phyloP scores from a whole-genome alignment of 1,284 basidiomycete genomes.

The Sanguinoderma infundibulare region DNA sequence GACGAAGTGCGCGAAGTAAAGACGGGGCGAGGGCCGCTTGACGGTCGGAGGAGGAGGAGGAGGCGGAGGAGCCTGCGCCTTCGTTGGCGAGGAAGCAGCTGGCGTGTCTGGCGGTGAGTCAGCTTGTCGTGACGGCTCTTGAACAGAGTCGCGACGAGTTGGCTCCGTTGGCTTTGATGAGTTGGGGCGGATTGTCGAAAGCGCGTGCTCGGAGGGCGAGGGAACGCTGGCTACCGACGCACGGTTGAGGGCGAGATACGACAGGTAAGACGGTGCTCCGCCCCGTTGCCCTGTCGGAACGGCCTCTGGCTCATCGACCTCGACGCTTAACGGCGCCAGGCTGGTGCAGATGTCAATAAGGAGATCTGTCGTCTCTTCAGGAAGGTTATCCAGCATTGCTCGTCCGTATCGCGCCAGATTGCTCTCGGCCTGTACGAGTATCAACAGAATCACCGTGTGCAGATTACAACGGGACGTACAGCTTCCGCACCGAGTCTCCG shows the following conservation, averaged over 20 bases:
- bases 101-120: conserved; percentile 36
- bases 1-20: conserved; percentile 95
- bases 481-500: conserved; percentile 77
- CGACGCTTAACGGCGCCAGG: conserved; percentile 50
- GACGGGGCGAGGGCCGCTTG: conserved; percentile 78
- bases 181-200: conserved; percentile 50
- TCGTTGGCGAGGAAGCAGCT: conserved; percentile 24
- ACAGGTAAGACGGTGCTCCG: conserved; percentile 68
- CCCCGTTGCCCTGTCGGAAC: conserved; percentile 33
- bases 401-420: conserved; percentile 87
- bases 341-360: conserved; percentile 93
- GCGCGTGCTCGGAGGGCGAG: conserved; percentile 44
- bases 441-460: neutral
- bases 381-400: conserved; percentile 80
- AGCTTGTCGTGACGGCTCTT: conserved; percentile 36
- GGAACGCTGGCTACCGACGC: conserved; percentile 39
- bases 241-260: conserved; percentile 78
- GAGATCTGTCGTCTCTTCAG: conserved; percentile 88
- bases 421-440: conserved; percentile 65
- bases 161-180: conserved; percentile 46
- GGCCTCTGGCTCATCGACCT: conserved; percentile 45
- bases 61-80: conserved; percentile 27
- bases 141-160: conserved; percentile 42
- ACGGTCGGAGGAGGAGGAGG: too few species aligned
- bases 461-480: conserved; percentile 50